These are phyloP conservation scores for Proliferodiscus dingleyae DNA, from an alignment of 2,329 filamentous ascomycete genomes.

Conservation along the genomic window DNA sequence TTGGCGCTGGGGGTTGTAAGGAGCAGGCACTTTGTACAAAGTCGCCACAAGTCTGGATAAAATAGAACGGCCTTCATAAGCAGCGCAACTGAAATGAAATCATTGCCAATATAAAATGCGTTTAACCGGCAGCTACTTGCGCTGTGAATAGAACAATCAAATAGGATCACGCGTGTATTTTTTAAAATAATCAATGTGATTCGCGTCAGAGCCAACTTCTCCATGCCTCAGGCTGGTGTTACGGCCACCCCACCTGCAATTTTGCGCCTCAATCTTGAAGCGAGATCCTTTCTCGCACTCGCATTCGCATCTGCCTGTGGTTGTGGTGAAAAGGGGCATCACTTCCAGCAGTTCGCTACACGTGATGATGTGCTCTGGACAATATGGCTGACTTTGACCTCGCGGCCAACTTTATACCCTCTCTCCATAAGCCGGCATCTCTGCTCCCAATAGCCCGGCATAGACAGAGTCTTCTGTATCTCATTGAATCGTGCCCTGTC, in stretches of 20 bases:
- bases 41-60: neutral
- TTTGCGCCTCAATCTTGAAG: too few relatives aligned
- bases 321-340: neutral
- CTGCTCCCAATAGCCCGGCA: constrained; percentile 85
- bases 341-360: neutral
- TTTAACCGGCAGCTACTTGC: neutral
- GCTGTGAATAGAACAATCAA: neutral
- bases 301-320: neutral
- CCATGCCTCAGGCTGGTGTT: too few relatives aligned
- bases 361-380: constrained; percentile 13
- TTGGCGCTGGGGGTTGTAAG: constrained; percentile 5
- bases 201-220: too few relatives aligned
- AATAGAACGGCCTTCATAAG: neutral
- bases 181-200: too few relatives aligned
- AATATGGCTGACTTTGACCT: constrained; percentile 48
- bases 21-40: too few relatives aligned
- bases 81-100: neutral
- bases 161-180: too few relatives aligned
- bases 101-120: neutral
- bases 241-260: too few relatives aligned
- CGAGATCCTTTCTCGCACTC: neutral
- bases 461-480: constrained; percentile 72
- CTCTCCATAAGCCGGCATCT: constrained; percentile 78
- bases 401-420: constrained; percentile 63
- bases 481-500: constrained; percentile 77